phyloP scores from a whole-genome alignment of 768 basidiomycete species.

The Pisolithus marmoratus region DNA sequence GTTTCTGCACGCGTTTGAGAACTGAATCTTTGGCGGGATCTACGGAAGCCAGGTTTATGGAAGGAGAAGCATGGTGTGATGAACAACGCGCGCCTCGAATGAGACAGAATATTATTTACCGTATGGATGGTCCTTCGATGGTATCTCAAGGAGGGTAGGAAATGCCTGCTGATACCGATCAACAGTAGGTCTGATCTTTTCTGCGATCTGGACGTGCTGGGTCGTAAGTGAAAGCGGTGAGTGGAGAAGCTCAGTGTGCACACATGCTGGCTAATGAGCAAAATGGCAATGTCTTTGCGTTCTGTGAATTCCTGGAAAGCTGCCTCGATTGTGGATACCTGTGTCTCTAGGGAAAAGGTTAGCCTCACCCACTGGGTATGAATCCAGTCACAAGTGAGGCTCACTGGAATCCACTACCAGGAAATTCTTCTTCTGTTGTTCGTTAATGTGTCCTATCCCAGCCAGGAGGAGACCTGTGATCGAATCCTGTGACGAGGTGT shows the following conservation, averaged over 20 bases:
- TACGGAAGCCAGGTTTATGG: slow-evolving; percentile 29
- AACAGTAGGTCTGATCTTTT: slow-evolving; percentile 92
- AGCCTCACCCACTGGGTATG: slow-evolving; percentile 2
- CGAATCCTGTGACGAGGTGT: slow-evolving; percentile 63
- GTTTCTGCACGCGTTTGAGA: slow-evolving; percentile 92
- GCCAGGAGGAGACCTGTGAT: slow-evolving; percentile 94
- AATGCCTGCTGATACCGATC: slow-evolving; percentile 96
- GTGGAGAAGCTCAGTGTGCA: slow-evolving; percentile 23
- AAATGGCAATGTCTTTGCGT: slow-evolving; percentile 90
- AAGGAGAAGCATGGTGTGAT: slow-evolving; percentile 6
- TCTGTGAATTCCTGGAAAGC: slow-evolving; percentile 94
- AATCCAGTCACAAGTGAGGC: slow-evolving; percentile 23
- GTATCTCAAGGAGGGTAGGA: slow-evolving; percentile 95
- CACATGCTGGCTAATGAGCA: slow-evolving; percentile 98
- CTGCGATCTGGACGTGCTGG: slow-evolving; percentile 66
- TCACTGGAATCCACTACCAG: slow-evolving; percentile 89
- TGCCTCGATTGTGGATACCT: slow-evolving; percentile 82
- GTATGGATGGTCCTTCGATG: slow-evolving; percentile 97
- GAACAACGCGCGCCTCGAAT: neutral
- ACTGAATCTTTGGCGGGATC: slow-evolving; percentile 96
- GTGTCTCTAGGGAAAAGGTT: slow-evolving; percentile 61
- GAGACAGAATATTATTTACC: slow-evolving; percentile 45
- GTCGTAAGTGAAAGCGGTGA: slow-evolving; percentile 4
- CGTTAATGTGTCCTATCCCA: slow-evolving; percentile 88
- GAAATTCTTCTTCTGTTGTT: slow-evolving; percentile 96